Evolutionary conservation across 306 rosid genomes (phyloP), one percentile per base, ranked within the genome.

Genomic region (Coriaria nepalensis): DNA sequence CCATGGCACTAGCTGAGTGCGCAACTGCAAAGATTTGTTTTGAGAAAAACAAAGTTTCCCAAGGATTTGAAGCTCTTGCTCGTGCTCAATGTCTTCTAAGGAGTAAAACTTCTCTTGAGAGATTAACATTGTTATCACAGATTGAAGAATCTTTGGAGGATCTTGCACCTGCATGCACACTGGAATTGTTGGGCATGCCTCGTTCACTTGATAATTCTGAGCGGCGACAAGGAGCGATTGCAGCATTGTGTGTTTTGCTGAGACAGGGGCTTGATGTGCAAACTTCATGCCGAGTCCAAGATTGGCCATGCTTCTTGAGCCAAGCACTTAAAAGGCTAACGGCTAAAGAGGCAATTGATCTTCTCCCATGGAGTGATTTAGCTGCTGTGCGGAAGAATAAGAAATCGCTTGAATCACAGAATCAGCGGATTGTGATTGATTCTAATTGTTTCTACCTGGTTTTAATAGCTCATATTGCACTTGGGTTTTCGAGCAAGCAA

Each of bases 71-170:
- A 78, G 96, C 98, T 59, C 98, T 92, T 45, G 94, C 96, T 53
- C 96, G 87, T 44, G 96, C 98, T n/a, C 98, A 79, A 60, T 61
- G 77, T 74, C 70, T 85, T 65, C 78, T 92, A 36, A 67, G 94
- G 73, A 79, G 93, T 66, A 74, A 74, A 65, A 74, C 71, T 52
- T 82, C 96, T 65, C 80, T 92, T 15, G 81, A 82, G 45, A 83
- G 86, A 65, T 49, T 92, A 65, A 60, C 78, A 41, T 60, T 92
- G 69, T 70, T 92, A 65, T 85, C 75, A 43, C 86, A 92, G 96
- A 82, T 92, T 54, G 98, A 92, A 82, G 93, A 82, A 74, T 92
- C 96, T 63, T 83, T 92, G 65, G 98, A 92, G 77, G 98, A 82
- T 66, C 96, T 92, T 52, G 96, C 98, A 37, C 96, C 96, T 47